Evolutionary conservation across 306 rosid species (phyloP).

Genomic region (Rosa rugosa): DNA sequence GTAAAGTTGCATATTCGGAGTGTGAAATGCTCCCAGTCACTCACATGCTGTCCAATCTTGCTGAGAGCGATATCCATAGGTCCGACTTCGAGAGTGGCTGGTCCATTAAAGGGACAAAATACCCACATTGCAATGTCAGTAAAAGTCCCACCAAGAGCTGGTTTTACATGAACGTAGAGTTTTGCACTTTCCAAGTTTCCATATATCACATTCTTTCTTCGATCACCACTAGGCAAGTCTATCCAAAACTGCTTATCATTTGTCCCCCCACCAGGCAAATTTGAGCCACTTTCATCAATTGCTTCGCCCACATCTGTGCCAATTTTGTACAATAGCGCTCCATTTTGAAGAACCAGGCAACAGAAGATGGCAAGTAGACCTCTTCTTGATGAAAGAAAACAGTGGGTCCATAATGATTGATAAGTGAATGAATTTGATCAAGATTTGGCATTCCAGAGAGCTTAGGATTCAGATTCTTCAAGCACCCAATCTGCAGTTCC

Average conservation of each 20-base stretch:
- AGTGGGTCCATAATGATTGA: slow-evolving; percentile 85
- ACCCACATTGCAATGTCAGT: slow-evolving; percentile 92
- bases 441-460: slow-evolving; percentile 66
- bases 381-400: slow-evolving; percentile 83
- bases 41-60: slow-evolving; percentile 69
- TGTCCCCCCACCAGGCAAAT: slow-evolving; percentile 69
- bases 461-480: slow-evolving; percentile 64
- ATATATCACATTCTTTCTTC: slow-evolving; percentile 44
- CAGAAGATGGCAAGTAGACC: slow-evolving; percentile 83
- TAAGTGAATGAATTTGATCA: slow-evolving; percentile 71
- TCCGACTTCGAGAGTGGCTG: slow-evolving; percentile 75
- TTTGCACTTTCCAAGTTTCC: slow-evolving; percentile 74
- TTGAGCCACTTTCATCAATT: slow-evolving; percentile 62
- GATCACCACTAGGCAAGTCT: slow-evolving; percentile 65
- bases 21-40: slow-evolving; percentile 93
- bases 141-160: slow-evolving; percentile 82
- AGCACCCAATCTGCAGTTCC: slow-evolving; percentile 63
- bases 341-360: slow-evolving; percentile 83
- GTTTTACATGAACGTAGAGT: slow-evolving; percentile 81
- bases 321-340: slow-evolving; percentile 54
- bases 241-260: slow-evolving; percentile 79
- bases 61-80: slow-evolving; percentile 41
- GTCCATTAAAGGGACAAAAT: slow-evolving; percentile 92
- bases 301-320: slow-evolving; percentile 48
- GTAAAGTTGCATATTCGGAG: slow-evolving; percentile 57